A percentile compares a stretch with the other conserved stretches of the same genome.
These are phyloP conservation scores for Fraxinus latifolia DNA, from an alignment of 305 asterid species.

Conservation along the genomic window DNA sequence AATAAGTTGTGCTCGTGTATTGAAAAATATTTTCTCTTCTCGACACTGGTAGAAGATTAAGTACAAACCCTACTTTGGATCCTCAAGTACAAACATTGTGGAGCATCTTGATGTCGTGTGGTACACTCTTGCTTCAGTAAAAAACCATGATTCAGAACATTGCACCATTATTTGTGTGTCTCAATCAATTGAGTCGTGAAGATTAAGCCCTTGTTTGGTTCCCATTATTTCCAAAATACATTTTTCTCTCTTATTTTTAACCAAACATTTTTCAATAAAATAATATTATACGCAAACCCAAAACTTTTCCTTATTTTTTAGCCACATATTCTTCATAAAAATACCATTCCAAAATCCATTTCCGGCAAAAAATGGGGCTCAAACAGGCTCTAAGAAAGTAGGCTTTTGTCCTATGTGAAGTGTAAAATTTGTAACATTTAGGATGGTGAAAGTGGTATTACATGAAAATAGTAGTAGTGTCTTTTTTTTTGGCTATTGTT, in stretches of 20 bases:
- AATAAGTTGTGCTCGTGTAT: neutral
- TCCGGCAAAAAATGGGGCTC: too few species aligned
- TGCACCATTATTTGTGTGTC: neutral
- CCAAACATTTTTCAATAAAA: too few species aligned
- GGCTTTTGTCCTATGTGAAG: neutral
- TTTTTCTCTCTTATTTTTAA: too few species aligned
- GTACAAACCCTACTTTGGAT: neutral
- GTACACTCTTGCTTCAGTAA: neutral
- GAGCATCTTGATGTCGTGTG: neutral
- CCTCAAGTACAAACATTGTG: neutral
- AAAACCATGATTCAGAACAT: neutral
- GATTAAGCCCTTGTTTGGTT: neutral
- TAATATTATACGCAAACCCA: too few species aligned
- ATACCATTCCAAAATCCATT: too few species aligned
- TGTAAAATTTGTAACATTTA: neutral
- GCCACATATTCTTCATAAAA: too few species aligned
- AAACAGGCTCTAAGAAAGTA: neutral
- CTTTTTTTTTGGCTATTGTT: neutral
- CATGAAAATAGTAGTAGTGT: neutral
- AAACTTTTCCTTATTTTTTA: too few species aligned
- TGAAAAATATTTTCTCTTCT: neutral
- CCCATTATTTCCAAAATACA: too few species aligned
- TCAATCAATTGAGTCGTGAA: neutral
- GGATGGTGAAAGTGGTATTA: neutral
- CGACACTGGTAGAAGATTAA: neutral